phyloP scores from a whole-genome alignment of 2,329 filamentous ascomycete species.

The Fusarium siculi region DNA sequence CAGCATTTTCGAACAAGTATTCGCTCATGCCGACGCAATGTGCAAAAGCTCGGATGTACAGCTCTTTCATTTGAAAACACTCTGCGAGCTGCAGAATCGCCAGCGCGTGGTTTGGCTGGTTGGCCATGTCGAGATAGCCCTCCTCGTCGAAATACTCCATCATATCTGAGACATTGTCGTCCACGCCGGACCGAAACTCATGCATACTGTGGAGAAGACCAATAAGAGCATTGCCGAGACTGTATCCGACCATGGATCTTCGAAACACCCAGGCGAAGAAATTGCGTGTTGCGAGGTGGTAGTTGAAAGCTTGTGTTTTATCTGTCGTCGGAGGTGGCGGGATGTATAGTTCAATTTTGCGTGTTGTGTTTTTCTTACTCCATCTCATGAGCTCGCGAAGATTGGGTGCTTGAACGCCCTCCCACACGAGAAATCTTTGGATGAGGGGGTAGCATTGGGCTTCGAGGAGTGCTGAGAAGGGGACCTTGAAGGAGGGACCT shows the following conservation, averaged over 20 bases:
- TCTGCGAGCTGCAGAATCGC: constrained; percentile 76
- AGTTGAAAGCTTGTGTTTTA: constrained; percentile 65
- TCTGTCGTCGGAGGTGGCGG: constrained; percentile 67
- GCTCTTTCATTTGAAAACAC: constrained; percentile 67
- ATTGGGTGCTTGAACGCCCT: constrained; percentile 40
- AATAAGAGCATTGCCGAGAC: constrained; percentile 72
- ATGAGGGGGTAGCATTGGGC: constrained; percentile 71
- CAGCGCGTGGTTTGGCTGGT: constrained; percentile 74
- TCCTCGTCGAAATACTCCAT: constrained; percentile 73
- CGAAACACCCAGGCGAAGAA: constrained; percentile 77
- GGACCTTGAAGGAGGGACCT: constrained; percentile 75
- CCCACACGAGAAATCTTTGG: constrained; percentile 58
- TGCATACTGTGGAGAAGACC: constrained; percentile 73
- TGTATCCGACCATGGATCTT: constrained; percentile 73
- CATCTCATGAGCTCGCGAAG: constrained; percentile 48
- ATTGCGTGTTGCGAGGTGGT: constrained; percentile 77
- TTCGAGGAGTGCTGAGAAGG: constrained; percentile 66
- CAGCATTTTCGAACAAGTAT: constrained; percentile 63
- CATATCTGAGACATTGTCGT: constrained; percentile 70
- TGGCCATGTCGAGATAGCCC: constrained; percentile 75
- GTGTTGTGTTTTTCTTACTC: constrained; percentile 45
- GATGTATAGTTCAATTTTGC: constrained; percentile 72
- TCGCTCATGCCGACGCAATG: constrained; percentile 85
- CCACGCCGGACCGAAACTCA: constrained; percentile 64
- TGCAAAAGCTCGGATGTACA: constrained; percentile 79